A percentile compares a stretch with the other conserved stretches of the same genome.
Evolutionary conservation across 78 protist genomes (phyloP).

Genomic region (Dictyostelium capitatum): DNA sequence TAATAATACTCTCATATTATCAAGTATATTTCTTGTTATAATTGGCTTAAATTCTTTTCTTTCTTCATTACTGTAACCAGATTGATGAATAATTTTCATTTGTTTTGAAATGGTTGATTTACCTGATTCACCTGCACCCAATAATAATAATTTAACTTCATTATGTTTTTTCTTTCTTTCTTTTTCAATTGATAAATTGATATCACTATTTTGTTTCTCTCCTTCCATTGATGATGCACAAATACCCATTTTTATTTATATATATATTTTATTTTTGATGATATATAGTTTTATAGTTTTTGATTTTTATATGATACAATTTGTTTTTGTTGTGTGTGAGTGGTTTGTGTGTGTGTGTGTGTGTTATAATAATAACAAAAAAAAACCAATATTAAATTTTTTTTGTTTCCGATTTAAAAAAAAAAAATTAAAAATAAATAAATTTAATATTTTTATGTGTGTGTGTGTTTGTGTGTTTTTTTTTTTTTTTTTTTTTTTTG

Average conservation of each 20-base stretch:
- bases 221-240: conserved; percentile 65
- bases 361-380: neutral
- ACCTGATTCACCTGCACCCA: conserved; percentile 90
- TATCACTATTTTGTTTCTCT: conserved; percentile 58
- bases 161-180: conserved; percentile 75
- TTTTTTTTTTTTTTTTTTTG: too few species aligned
- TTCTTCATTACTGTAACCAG: conserved; percentile 88
- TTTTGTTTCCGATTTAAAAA: conserved; percentile 8
- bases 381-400: neutral
- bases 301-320: neutral
- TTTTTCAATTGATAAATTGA: conserved; percentile 62
- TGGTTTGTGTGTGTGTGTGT: neutral
- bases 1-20: conserved; percentile 71
- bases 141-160: conserved; percentile 82
- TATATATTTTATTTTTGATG: neutral
- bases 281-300: neutral
- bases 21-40: conserved; percentile 72
- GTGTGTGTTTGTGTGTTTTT: too few species aligned
- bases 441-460: too few species aligned
- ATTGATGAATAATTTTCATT: conserved; percentile 87
- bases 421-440: neutral
- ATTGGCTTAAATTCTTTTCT: conserved; percentile 59
- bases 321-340: neutral
- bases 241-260: conserved; percentile 48
- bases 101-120: conserved; percentile 92